phyloP scores from a whole-genome alignment of 1,284 basidiomycete genomes.

The Sporisorium sorghi region DNA sequence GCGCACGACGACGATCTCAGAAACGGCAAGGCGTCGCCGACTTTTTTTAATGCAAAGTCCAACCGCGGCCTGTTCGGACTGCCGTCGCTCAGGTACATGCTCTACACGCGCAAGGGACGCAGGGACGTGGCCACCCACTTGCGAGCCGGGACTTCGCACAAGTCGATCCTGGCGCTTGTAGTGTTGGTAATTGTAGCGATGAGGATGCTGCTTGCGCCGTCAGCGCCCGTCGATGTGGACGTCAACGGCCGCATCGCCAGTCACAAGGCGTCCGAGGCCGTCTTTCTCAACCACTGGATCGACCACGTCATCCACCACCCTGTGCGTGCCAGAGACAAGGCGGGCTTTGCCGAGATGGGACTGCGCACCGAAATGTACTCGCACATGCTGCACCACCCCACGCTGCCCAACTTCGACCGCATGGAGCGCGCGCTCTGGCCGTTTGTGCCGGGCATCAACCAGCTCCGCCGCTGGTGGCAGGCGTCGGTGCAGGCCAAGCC shows the following conservation, averaged over 20 bases:
- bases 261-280: slow-evolving; percentile 31
- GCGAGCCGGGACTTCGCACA: slow-evolving; percentile 17
- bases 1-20: neutral
- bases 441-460: slow-evolving; percentile 51
- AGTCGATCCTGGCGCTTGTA: slow-evolving; percentile 13
- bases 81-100: slow-evolving; percentile 20
- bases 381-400: slow-evolving; percentile 44
- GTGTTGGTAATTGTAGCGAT: slow-evolving; percentile 16
- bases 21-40: neutral
- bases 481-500: slow-evolving; percentile 41
- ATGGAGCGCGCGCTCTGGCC: slow-evolving; percentile 53
- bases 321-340: slow-evolving; percentile 42
- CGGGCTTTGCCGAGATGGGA: slow-evolving; percentile 55
- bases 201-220: slow-evolving; percentile 16
- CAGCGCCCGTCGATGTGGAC: slow-evolving; percentile 15
- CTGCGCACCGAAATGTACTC: slow-evolving; percentile 52
- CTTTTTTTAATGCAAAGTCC: neutral
- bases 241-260: slow-evolving; percentile 27
- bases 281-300: slow-evolving; percentile 48
- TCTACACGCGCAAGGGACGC: slow-evolving; percentile 29
- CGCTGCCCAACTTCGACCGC: slow-evolving; percentile 44
- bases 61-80: neutral
- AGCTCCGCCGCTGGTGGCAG: slow-evolving; percentile 43
- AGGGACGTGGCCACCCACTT: neutral
- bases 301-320: slow-evolving; percentile 48